Evolutionary conservation across 192 early-diverging fungal genomes (phyloP), one percentile per base, ranked within the genome.

Genomic region (Pilobolus umbonatus): DNA sequence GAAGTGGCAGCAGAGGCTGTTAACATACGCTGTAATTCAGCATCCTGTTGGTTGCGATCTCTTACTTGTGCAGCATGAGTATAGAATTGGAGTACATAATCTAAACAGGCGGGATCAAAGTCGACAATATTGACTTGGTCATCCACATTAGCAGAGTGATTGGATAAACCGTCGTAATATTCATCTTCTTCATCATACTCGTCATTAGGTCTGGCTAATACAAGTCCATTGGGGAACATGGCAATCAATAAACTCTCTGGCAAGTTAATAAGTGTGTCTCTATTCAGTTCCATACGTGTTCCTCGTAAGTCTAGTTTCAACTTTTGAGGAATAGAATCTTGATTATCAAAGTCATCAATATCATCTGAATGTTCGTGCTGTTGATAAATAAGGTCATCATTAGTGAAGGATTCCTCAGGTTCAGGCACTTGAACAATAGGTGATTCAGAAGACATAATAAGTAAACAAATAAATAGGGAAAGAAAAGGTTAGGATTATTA

Each of bases 171-270:
- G 48, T 80, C 78, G 17, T 75, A 63, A 39, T 74, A 67, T 38
- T 74, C 31, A 19, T 72, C 71, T 10, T 69, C 74, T 9, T 73
- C 74, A 0, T 51, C 56, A 19, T 64, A 62, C 17, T 64, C 55
- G n/a, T 64, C 55, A 34, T 61, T 50, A 10, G 51, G 53, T 46
- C 47, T 30, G 22, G 70, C 68, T 22, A 83, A 57, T n/a, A 78
- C 70, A 50, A 80, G 67, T 10, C 82, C 82, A 47, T 81, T 78
- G 24, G 82, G 82, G 57, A 84, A 84, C 82, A 84, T 84, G 62
- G 75, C 77, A 50, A 76, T 76, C 46, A 84, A 65, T 47, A 84
- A 67, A 62, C 77, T 78, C 55, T 84, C 82, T 21, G 82, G 82
- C 14, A 84, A 59, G 52, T 64, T 72, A 61, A 80, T 72, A 8